Conservation (phyloP, 495 filamentous ascomycete species). For the Lasiosphaeria miniovina region DNA sequence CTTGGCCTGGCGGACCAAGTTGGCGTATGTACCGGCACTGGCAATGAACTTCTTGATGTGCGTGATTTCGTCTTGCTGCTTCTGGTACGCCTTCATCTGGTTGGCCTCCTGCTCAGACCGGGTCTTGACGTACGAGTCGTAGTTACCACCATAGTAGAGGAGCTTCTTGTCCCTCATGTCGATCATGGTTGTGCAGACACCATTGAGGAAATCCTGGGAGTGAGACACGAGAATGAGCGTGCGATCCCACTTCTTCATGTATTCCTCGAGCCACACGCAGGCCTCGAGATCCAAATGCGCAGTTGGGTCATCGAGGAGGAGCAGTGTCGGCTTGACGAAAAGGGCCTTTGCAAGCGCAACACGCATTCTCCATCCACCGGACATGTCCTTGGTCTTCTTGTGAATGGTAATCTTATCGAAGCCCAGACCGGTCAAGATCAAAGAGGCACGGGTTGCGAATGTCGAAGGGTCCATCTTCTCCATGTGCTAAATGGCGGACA, state of each 20-base stretch:
- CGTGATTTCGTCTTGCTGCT: conserved; percentile 97
- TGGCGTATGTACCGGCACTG: conserved; percentile 98
- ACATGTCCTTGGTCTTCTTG: conserved; percentile 99
- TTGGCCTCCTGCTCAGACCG: conserved; percentile 92
- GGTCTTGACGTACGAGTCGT: conserved; percentile 97
- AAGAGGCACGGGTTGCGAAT: conserved; percentile 92
- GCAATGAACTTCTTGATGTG: conserved; percentile 99
- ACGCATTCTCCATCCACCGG: conserved; percentile 99
- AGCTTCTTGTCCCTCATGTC: conserved; percentile 92
- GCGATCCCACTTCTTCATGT: conserved; percentile 98
- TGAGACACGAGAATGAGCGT: conserved; percentile 98
- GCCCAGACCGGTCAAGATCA: conserved; percentile 97
- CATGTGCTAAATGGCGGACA: conserved; percentile 66
- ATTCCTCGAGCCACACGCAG: conserved; percentile 99
- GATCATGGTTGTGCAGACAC: conserved; percentile 98
- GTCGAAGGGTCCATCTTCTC: conserved; percentile 99
- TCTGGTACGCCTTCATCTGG: conserved; percentile 97
- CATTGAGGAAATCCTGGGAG: conserved; percentile 98
- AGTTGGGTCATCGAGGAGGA: conserved; percentile 96
- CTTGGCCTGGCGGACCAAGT: conserved; percentile 97
- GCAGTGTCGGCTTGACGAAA: conserved; percentile 94
- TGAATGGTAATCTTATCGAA: conserved; percentile 97
- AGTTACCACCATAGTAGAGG: conserved; percentile 99
- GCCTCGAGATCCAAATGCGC: conserved; percentile 99
- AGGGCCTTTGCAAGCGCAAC: conserved; percentile 96